phyloP scores from a whole-genome alignment of 768 basidiomycete genomes.

The Boletus insuetus region DNA sequence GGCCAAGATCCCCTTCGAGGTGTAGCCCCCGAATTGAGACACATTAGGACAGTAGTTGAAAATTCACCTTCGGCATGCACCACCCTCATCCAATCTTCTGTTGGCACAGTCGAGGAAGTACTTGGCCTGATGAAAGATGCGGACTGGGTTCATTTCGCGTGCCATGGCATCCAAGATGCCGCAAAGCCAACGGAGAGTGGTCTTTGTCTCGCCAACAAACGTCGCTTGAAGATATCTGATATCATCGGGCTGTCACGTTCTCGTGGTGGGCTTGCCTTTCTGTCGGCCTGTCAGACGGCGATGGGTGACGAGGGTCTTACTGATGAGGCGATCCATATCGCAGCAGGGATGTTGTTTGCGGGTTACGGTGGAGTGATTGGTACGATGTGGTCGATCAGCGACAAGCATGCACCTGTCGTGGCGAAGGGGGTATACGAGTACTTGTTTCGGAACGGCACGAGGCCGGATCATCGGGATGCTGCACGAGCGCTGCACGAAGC shows the following conservation, averaged over 20 bases:
- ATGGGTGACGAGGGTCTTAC: neutral
- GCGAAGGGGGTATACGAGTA: constrained; percentile 32
- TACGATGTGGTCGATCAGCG: neutral
- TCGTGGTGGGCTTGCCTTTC: neutral
- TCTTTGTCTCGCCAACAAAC: neutral
- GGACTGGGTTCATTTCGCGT: neutral
- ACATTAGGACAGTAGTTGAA: constrained; percentile 2
- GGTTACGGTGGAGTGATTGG: constrained; percentile 21
- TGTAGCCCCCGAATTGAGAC: constrained; percentile 22
- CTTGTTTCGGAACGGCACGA: neutral
- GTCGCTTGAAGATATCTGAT: neutral
- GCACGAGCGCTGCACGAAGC: no score
- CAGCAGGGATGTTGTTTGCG: constrained; percentile 31
- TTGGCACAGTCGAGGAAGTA: constrained; percentile 11
- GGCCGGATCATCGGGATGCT: neutral
- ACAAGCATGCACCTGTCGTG: constrained; percentile 31
- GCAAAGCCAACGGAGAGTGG: neutral
- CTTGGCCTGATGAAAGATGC: neutral
- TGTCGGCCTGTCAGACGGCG: neutral
- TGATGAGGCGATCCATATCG: neutral
- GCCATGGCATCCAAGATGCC: neutral
- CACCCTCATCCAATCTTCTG: neutral
- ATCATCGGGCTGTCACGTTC: neutral
- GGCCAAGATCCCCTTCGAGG: constrained; percentile 6
- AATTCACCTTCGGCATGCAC: neutral